A percentile compares a stretch with the other conserved stretches of the same genome.
These are phyloP conservation scores for Hygrocybe coccinea DNA, from an alignment of 768 basidiomycete species.

Conservation along the genomic window DNA sequence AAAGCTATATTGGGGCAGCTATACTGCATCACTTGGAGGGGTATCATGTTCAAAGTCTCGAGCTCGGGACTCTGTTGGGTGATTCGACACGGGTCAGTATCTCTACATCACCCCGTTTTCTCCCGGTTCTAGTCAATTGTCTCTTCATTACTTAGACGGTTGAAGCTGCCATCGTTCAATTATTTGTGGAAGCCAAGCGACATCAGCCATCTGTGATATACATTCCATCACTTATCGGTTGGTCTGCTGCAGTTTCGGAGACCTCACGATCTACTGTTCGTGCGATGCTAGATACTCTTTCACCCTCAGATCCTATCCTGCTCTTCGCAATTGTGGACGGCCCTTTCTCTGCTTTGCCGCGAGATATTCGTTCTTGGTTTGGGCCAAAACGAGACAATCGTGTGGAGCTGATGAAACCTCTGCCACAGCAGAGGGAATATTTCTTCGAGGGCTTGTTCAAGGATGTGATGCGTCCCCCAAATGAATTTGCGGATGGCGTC, in stretches of 20 bases:
- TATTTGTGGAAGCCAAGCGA: constrained; percentile 94
- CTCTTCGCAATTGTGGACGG: constrained; percentile 88
- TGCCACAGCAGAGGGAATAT: constrained; percentile 47
- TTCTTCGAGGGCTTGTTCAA: constrained; percentile 77
- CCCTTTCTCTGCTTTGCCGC: constrained; percentile 58
- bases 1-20: constrained; percentile 84
- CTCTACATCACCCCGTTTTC: not conserved
- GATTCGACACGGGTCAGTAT: constrained; percentile 80
- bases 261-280: constrained; percentile 79
- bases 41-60: constrained; percentile 90
- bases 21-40: constrained; percentile 92
- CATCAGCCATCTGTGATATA: constrained; percentile 95
- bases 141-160: constrained; percentile 50
- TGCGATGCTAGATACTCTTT: constrained; percentile 85
- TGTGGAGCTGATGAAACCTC: constrained; percentile 55
- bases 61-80: constrained; percentile 81
- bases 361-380: constrained; percentile 89
- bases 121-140: not conserved
- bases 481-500: constrained; percentile 84
- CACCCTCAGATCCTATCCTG: constrained; percentile 90
- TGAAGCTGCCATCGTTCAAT: constrained; percentile 90
- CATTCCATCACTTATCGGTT: constrained; percentile 81
- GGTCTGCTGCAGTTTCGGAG: constrained; percentile 83
- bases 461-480: constrained; percentile 72
- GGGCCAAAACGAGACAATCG: constrained; percentile 72